A percentile compares a stretch with the other conserved stretches of the same genome.
Evolutionary conservation across 1,284 basidiomycete species (phyloP).

Genomic region (Ustilago tritici): DNA sequence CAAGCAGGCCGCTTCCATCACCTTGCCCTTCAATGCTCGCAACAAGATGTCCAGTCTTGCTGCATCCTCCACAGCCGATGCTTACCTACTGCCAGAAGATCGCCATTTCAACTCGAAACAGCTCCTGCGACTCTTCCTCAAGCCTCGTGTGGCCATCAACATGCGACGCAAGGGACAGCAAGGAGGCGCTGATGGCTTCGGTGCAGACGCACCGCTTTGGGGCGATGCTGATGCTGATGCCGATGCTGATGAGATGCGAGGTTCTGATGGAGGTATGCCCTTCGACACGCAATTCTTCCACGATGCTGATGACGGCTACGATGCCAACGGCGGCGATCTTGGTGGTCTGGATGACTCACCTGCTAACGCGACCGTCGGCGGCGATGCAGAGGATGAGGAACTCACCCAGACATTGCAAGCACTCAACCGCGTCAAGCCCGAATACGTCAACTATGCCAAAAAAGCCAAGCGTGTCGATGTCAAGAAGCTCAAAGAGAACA

Average conservation of each 20-base stretch:
- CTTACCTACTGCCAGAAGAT: constrained; percentile 90
- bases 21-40: constrained; percentile 69
- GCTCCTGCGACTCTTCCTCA: constrained; percentile 90
- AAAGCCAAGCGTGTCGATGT: constrained; percentile 97
- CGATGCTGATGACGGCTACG: constrained; percentile 81
- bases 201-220: constrained; percentile 95
- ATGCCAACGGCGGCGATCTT: constrained; percentile 42
- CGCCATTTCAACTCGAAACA: constrained; percentile 95
- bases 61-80: constrained; percentile 36
- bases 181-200: constrained; percentile 76
- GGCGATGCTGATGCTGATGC: constrained; percentile 82
- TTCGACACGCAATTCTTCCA: constrained; percentile 98
- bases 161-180: constrained; percentile 82
- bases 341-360: constrained; percentile 55
- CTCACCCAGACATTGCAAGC: constrained; percentile 84
- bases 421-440: constrained; percentile 81
- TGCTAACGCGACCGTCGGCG: constrained; percentile 53
- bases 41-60: constrained; percentile 70
- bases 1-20: constrained; percentile 67
- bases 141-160: constrained; percentile 73
- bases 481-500: constrained; percentile 95
- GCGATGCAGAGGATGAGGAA: constrained; percentile 81
- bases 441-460: constrained; percentile 94
- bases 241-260: constrained; percentile 33
- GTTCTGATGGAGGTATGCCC: constrained; percentile 71